Base-by-base conservation (phyloP, 805 yeast species). In the Kazachstania bromeliacearum region DNA sequence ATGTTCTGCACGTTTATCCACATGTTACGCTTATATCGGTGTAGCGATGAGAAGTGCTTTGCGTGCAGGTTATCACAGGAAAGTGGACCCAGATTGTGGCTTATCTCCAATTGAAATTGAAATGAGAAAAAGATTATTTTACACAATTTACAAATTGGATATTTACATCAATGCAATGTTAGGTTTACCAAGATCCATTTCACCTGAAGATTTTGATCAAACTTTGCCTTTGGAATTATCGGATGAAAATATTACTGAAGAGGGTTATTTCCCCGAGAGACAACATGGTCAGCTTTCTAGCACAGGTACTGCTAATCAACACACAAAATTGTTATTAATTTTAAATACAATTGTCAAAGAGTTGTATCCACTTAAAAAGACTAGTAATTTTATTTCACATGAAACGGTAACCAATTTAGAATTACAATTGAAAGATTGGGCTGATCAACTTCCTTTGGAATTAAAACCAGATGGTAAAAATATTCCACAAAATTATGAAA, bases 1-100 rank as follows among this genome's bases (percentile, higher is more conserved):
- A 58, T 85, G 50, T 53, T 81, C 94, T 2, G 95, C 96, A 0
- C 67, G 95, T 39, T 63, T 87, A 36, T 81, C 94, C 0, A 85
- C 95, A 0, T 87, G 96, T 58, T 87, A 87, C 57, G 78, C 94
- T 0, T 87, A 85, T 57, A 83, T 87, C 44, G 96, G 96, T 7
- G 80, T 85, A 32, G 96, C 94, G 0, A 64, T 87, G 44, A 66
- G 96, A 50, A 79, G 89, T 29, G 94, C 94, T 0, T 57, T 87
- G 35, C 70, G 94, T 48, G 88, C 85, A 50, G 96, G 96, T 0
- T 64, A 83, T 19, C 96, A 87, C 55, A 63, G 94, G 40, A 76
- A 75, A 45, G 68, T 85, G 24, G 73, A 73, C 62, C 74, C 49
- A 17, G 44, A 48, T 12, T 47, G 59, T 1, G 50, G 69, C 55